Evolutionary conservation across 2,329 filamentous ascomycete genomes (phyloP), one percentile per base, ranked within the genome.

Genomic region (Hymenoscyphus occultus): DNA sequence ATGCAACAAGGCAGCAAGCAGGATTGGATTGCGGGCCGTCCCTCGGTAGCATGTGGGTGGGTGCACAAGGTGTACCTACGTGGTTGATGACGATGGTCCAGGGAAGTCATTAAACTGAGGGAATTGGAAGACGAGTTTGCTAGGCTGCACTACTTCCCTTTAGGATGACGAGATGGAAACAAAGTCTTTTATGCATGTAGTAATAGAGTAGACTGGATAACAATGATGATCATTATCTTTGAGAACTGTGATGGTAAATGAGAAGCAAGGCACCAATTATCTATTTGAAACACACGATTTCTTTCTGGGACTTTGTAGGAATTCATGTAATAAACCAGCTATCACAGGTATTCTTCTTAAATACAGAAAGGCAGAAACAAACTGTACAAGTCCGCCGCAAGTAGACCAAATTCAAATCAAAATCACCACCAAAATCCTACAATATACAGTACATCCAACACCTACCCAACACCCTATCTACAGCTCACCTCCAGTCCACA

Each of bases 1-100:
- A 28, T 28, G 28, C 19, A 59, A 35, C 19, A 59, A 39, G 22
- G 58, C 58, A 60, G 19, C 58, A 60, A 42, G 58, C 13, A 5
- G 16, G 35, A 19, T 28, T 28, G n/a, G 62, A 54, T 54, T 28
- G 48, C 48, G 48, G 48, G 48, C 48, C 48, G 48, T 54, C 13
- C 48, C 48, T 54, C 48, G 2, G 19, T 54, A 22, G 22, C 48
- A 54, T 35, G 35, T 35, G 35, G 35, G 35, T 35, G 3, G 35
- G 6, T 35, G 35, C 2, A 35, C 35, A 35, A 7, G 48, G 48
- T 54, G 48, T 54, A 10, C 19, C 12, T 54, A 22, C 10, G 10
- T 54, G 48, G 5, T 13, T 54, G 48, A 13, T 10, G 45, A 51
- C 22, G 13, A 51, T 51, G 13, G 12, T 54, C 48, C 19, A 28